These are phyloP conservation scores for Ceratopteris richardii DNA, from an alignment of 75 land plant genomes.

Conservation along the genomic window DNA sequence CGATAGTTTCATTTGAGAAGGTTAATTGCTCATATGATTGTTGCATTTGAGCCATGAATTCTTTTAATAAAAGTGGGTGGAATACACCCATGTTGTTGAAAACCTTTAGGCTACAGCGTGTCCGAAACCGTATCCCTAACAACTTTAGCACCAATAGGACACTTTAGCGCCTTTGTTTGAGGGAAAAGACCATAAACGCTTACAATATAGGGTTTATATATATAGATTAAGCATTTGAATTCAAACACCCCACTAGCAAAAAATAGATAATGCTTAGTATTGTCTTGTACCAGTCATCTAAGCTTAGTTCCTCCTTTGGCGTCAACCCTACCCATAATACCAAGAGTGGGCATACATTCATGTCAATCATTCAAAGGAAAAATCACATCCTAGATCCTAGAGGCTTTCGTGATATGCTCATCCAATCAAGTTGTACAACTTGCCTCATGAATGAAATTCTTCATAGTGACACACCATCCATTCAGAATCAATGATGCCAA, in stretches of 20 bases:
- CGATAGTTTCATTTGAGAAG: slow-evolving; percentile 50
- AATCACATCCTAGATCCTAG: slow-evolving; percentile 10
- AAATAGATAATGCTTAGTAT: slow-evolving; percentile 75
- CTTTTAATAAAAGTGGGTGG: slow-evolving; percentile 87
- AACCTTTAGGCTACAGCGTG: too few species aligned
- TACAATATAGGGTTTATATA: slow-evolving; percentile 26
- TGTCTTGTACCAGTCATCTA: slow-evolving; percentile 69
- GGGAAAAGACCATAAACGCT: slow-evolving; percentile 58
- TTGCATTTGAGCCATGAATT: slow-evolving; percentile 78
- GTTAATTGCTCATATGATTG: slow-evolving; percentile 52
- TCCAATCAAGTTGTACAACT: neutral
- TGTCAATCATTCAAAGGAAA: slow-evolving; percentile 53
- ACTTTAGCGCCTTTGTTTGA: too few species aligned
- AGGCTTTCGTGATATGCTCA: neutral
- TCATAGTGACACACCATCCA: too few species aligned
- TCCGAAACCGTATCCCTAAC: too few species aligned
- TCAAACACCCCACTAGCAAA: slow-evolving; percentile 48
- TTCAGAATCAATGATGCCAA: too few species aligned
- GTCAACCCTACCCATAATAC: neutral
- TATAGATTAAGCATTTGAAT: slow-evolving; percentile 20
- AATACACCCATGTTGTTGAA: slow-evolving; percentile 74
- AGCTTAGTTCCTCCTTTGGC: neutral
- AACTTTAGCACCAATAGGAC: too few species aligned
- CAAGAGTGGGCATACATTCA: neutral
- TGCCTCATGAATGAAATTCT: neutral